Evolutionary conservation across 768 basidiomycete species (phyloP).

Genomic region (Hericium erinaceus): DNA sequence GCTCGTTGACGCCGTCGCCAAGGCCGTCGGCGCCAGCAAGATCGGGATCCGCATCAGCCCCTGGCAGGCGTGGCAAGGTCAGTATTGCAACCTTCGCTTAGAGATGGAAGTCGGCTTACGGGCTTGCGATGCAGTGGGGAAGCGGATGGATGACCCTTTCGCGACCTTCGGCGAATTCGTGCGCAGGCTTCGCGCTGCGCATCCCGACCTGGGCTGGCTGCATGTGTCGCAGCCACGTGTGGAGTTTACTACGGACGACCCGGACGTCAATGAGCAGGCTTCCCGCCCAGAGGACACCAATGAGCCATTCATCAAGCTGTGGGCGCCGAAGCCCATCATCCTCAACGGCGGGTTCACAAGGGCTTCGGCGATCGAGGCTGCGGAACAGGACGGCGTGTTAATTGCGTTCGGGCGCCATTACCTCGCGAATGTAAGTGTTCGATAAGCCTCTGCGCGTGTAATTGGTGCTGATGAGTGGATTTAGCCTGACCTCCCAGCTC

Average conservation of each 20-base stretch:
- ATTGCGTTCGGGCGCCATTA: conserved; percentile 30
- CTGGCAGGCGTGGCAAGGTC: not conserved
- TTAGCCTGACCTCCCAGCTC: conserved; percentile 12
- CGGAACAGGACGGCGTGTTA: conserved; percentile 24
- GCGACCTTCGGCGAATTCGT: conserved; percentile 19
- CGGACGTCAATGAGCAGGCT: too few species aligned
- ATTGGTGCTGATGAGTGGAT: not conserved
- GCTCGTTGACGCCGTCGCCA: not conserved
- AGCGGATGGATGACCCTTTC: conserved; percentile 17
- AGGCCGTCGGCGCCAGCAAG: not conserved
- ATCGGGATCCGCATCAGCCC: not conserved
- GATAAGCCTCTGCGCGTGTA: not conserved
- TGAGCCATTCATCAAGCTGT: conserved; percentile 36
- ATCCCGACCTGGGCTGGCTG: conserved; percentile 10
- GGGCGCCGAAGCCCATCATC: conserved; percentile 33
- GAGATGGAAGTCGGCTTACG: not conserved
- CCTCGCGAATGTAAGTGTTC: conserved; percentile 17
- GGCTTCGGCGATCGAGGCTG: conserved; percentile 28
- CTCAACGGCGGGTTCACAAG: conserved; percentile 36
- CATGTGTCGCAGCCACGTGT: not conserved
- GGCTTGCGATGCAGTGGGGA: not conserved
- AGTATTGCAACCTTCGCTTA: not conserved
- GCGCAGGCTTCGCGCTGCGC: conserved; percentile 13
- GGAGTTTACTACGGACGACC: too few species aligned
- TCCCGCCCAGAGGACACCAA: conserved; percentile 18